Evolutionary conservation across 179 eudicot genomes (phyloP).

Genomic region (Beta macrorhiza): DNA sequence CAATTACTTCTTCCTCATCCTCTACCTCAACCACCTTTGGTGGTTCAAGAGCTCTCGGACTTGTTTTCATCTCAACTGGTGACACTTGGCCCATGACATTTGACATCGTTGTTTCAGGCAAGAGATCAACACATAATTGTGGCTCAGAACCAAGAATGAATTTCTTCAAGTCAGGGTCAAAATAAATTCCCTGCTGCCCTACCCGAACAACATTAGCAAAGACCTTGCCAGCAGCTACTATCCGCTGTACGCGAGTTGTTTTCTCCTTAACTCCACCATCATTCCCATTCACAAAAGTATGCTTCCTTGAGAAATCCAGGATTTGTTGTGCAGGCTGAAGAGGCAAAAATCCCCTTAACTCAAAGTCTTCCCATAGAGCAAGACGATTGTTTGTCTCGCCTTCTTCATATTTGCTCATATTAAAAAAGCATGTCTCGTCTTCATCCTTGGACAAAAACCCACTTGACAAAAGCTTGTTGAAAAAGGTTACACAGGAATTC

Average conservation of each 20-base stretch:
- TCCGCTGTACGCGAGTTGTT: conserved; percentile 71
- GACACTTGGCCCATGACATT: conserved; percentile 31
- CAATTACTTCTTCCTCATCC: conserved; percentile 95
- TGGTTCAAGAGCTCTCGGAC: conserved; percentile 26
- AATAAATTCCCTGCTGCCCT: conserved; percentile 60
- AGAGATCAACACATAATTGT: conserved; percentile 35
- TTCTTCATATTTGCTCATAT: conserved; percentile 75
- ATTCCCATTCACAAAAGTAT: conserved; percentile 50
- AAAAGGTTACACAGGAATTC: conserved; percentile 58
- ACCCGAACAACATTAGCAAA: conserved; percentile 56
- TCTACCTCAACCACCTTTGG: conserved; percentile 52
- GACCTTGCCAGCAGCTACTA: conserved; percentile 82
- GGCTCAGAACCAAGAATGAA: conserved; percentile 62
- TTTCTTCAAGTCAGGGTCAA: conserved; percentile 56
- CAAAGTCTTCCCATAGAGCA: conserved; percentile 89
- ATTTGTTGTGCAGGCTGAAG: conserved; percentile 77
- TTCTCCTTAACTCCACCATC: conserved; percentile 60
- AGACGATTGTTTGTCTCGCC: conserved; percentile 58
- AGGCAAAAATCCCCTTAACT: conserved; percentile 87
- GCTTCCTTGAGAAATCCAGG: conserved; percentile 79
- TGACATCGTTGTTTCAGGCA: conserved; percentile 27
- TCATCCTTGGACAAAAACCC: conserved; percentile 50
- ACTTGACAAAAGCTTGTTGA: conserved; percentile 65
- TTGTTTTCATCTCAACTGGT: conserved; percentile 24
- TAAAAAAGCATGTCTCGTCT: conserved; percentile 66